Percentiles rank a stretch among this genome's conserved stretches.
Conservation (phyloP, 257 asterid species). For the Scutellaria minor region DNA sequence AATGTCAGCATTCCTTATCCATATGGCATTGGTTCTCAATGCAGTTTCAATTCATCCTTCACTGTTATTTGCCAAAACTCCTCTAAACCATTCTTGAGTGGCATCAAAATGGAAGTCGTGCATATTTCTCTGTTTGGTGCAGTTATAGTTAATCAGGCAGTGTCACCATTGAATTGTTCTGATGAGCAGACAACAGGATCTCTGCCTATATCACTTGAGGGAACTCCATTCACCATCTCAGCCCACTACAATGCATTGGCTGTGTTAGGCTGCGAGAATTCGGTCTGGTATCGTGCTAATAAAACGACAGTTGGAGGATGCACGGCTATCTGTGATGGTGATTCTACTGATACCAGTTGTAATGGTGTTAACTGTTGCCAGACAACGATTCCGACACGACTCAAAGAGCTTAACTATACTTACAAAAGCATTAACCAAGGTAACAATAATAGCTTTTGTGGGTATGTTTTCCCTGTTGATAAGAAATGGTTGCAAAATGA, state of each 20-base stretch:
- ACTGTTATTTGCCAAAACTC: constrained; percentile 31
- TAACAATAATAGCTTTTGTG: constrained; percentile 31
- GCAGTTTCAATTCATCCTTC: constrained; percentile 45
- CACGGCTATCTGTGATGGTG: constrained; percentile 31
- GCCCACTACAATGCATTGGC: constrained; percentile 12
- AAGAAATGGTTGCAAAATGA: constrained; percentile 30
- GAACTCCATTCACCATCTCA: constrained; percentile 43
- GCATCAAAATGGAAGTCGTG: constrained; percentile 31
- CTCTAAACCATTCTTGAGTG: constrained; percentile 34
- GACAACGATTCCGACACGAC: constrained; percentile 3
- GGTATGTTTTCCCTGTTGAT: constrained; percentile 42
- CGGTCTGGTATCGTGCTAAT: constrained; percentile 31
- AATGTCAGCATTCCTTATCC: constrained; percentile 51
- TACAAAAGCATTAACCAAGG: constrained; percentile 15
- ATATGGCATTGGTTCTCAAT: constrained; percentile 44
- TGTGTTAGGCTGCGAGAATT: constrained; percentile 42
- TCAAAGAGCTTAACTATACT: constrained; percentile 24
- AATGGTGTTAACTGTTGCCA: constrained; percentile 44
- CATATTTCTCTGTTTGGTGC: constrained; percentile 18
- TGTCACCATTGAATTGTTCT: constrained; percentile 38
- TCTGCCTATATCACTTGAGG: constrained; percentile 16
- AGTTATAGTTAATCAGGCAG: constrained; percentile 32
- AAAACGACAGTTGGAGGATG: constrained; percentile 33
- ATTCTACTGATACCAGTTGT: constrained; percentile 29
- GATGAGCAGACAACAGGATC: not conserved